A percentile compares a stretch with the other conserved stretches of the same genome.
These are phyloP conservation scores for Nicotiana knightiana DNA, from an alignment of 257 asterid species.

Conservation along the genomic window DNA sequence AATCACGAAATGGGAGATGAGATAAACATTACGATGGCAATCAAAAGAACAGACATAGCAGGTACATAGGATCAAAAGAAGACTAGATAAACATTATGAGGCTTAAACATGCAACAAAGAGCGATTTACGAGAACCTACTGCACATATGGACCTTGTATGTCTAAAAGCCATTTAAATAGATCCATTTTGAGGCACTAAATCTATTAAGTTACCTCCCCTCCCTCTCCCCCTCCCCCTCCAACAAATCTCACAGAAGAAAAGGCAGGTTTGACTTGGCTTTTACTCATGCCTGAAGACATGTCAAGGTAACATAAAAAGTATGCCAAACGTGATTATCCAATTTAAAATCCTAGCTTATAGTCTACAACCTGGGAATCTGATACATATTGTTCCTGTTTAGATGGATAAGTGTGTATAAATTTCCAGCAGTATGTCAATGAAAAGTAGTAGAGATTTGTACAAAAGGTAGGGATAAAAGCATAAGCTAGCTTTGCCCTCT, in stretches of 20 bases:
- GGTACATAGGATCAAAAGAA: slow-evolving; percentile 2
- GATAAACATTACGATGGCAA: neutral
- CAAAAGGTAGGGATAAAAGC: neutral
- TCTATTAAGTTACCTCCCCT: neutral
- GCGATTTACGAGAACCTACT: neutral
- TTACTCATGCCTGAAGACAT: neutral
- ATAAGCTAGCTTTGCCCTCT: neutral
- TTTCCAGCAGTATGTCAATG: neutral
- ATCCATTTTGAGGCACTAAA: neutral
- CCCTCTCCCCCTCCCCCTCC: neutral
- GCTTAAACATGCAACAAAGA: neutral
- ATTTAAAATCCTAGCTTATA: neutral
- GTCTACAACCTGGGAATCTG: neutral
- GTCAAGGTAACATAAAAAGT: neutral
- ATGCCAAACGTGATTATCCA: neutral
- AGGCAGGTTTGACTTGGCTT: neutral
- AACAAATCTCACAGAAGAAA: neutral
- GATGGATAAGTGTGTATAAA: neutral
- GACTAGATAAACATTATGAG: neutral
- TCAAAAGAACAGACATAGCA: neutral
- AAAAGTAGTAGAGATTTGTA: neutral
- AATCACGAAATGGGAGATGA: neutral
- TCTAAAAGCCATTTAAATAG: neutral
- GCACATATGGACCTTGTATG: neutral
- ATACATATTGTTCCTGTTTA: neutral